Base-by-base conservation (phyloP, 306 rosid species). In the Senna siamea region DNA sequence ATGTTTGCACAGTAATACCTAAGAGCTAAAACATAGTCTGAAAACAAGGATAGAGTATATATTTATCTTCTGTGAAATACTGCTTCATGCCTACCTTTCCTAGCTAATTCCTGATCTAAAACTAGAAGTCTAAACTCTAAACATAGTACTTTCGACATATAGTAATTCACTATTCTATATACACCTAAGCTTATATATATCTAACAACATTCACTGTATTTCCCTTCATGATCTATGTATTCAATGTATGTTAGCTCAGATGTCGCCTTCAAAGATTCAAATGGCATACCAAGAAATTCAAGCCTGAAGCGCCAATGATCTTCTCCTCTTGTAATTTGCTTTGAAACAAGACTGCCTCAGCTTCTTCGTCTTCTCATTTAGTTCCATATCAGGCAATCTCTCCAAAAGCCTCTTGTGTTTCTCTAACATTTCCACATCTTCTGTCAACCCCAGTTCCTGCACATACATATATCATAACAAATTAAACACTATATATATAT, bases 271-370 rank as follows among this genome's bases (percentile, higher is more conserved):
- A 37, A 22, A 37, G 23, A 37, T 4, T 9, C 43, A 37, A 5
- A 37, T 5, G 7, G 40, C 40, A 37, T 37, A 37, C 40, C 40
- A 37, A 37, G 40, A 37, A 37, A 37, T 37, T 37, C 40, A 37
- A 37, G 40, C 0, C 8, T 52, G 43, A 9, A 40, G 32, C 9
- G 73, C 37, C 72, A 69, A 50, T 4, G 57, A 62, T 70, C 78
- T 82, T 70, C 79, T 87, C 67, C 76, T 91, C 82, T 82, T 88
- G 88, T 85, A 81, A 46, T 87, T 88, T 11, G 94, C 87, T 70
- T 91, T 93, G 76, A 91, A 88, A 70, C 83, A 79, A 30, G 91
- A 88, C 43, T 93, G 96, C 76, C 98, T 89, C 41, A 93, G 81
- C 81, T 75, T 93, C 83, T 88, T 93, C 72, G 87, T 71, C 65